These are phyloP conservation scores for Phytophthora uliginosa DNA, from an alignment of 352 stramenopile genomes.

Conservation along the genomic window DNA sequence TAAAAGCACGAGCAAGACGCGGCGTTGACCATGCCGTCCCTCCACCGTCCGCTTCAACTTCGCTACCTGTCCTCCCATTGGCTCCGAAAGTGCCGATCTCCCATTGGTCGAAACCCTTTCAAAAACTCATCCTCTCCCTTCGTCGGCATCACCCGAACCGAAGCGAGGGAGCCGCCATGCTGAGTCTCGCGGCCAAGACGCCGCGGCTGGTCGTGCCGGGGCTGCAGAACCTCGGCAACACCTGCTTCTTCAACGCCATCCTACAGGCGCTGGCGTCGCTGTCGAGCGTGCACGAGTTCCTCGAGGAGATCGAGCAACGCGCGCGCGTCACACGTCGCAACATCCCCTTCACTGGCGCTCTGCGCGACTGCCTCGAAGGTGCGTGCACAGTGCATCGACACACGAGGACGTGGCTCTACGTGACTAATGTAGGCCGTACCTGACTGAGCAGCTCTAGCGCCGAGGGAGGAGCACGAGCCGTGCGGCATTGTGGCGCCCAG, in stretches of 20 bases:
- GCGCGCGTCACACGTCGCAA: conserved; percentile 39
- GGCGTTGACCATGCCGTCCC: neutral
- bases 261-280: conserved; percentile 85
- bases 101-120: conserved; percentile 27
- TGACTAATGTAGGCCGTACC: neutral
- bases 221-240: conserved; percentile 93
- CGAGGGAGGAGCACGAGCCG: conserved; percentile 39
- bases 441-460: conserved; percentile 35
- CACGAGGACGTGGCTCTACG: too few relatives aligned
- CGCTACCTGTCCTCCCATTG: conserved; percentile 22
- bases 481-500: conserved; percentile 53
- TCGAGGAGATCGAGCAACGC: conserved; percentile 67
- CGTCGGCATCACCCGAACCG: conserved; percentile 23
- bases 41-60: conserved; percentile 5
- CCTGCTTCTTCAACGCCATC: conserved; percentile 93
- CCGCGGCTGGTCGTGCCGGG: conserved; percentile 58
- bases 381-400: neutral
- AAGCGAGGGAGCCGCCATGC: conserved; percentile 19
- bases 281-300: conserved; percentile 75
- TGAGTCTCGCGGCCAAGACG: conserved; percentile 33
- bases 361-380: conserved; percentile 76
- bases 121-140: conserved; percentile 20
- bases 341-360: conserved; percentile 70
- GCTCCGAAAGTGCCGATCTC: neutral
- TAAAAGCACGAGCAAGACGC: neutral